Evolutionary conservation across 106 monocot species (phyloP).

Genomic region (Platanthera zijinensis): DNA sequence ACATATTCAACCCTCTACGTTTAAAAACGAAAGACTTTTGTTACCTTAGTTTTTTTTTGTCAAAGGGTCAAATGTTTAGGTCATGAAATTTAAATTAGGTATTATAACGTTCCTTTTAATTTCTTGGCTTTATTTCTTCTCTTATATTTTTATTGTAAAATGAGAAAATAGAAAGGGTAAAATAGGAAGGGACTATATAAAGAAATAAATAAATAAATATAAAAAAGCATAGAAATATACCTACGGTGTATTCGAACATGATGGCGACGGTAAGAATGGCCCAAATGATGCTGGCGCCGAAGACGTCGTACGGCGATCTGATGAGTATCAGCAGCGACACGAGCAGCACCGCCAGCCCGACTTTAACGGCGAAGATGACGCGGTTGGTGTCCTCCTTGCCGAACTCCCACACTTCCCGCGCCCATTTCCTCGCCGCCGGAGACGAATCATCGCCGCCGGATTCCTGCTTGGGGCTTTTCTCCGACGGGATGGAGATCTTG

Average conservation of each 20-base stretch:
- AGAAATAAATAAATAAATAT: too few relatives aligned
- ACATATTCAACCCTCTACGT: too few relatives aligned
- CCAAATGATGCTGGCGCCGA: constrained; percentile 61
- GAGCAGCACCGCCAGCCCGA: constrained; percentile 50
- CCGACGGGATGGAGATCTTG: constrained; percentile 19
- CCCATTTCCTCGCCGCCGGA: constrained; percentile 31
- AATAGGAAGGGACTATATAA: too few relatives aligned
- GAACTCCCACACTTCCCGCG: constrained; percentile 46
- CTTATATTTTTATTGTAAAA: too few relatives aligned
- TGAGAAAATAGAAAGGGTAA: too few relatives aligned
- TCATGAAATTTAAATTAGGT: too few relatives aligned
- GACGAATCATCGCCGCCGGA: not conserved
- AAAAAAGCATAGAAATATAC: too few relatives aligned
- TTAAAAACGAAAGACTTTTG: too few relatives aligned
- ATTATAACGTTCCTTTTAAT: too few relatives aligned
- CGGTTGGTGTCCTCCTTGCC: constrained; percentile 48
- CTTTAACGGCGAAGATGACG: constrained; percentile 54
- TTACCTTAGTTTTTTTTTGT: too few relatives aligned
- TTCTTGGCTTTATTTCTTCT: too few relatives aligned
- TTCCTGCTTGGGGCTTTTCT: constrained; percentile 7
- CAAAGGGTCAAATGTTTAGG: too few relatives aligned
- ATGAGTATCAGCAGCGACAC: constrained; percentile 69
- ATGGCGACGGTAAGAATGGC: constrained; percentile 74
- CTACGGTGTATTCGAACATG: constrained; percentile 82
- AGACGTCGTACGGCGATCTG: constrained; percentile 34